Base-by-base conservation (phyloP, 306 rosid species). In the Fragaria ananassa region DNA sequence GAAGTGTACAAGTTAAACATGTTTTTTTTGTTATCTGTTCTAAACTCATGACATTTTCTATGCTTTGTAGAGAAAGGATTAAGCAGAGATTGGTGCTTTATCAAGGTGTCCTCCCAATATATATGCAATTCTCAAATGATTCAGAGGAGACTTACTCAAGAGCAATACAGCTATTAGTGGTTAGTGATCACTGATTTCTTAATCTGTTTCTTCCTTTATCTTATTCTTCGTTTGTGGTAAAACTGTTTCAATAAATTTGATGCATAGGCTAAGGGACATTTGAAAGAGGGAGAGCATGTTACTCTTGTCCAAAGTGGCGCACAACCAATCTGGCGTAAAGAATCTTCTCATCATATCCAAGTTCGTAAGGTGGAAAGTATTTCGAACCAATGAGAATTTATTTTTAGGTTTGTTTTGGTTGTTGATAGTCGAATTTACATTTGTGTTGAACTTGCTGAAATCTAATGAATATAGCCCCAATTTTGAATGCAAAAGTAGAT, bases 261-360 rank as follows among this genome's bases (percentile, higher is more conserved):
- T 60, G 41, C 51, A 45, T 31, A 95, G 99, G 90, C 78, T 35
- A 82, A 91, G 76, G 91, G 89, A 57, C 92, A 82, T 69, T 74
- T 92, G 82, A 84, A 81, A 23, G 90, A 86, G 79, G 97, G 90
- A 51, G 88, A 90, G 58, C 57, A 78, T 81, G 97, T 92, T 49
- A 92, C 97, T 13, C 91, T 95, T 63, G 99, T 95, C 70, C 99
- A 95, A 89, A 95, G 99, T 75, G 99, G 97, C 49, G 96, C 92
- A 47, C 97, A 90, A 76, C 96, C 97, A 78, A 95, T 95, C 74
- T 95, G 99, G 99, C 97, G 97, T 10, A 56, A 79, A 63, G 92
- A 92, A 79, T 95, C 97, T 63, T 90, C 90, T 76, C 99, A 95
- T 75, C 97, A 90, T 81, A 90, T 95, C 70, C 97, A 95, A 95